Base-by-base conservation (phyloP, 2,329 filamentous ascomycete genomes). In the Plenodomus lindquistii region DNA sequence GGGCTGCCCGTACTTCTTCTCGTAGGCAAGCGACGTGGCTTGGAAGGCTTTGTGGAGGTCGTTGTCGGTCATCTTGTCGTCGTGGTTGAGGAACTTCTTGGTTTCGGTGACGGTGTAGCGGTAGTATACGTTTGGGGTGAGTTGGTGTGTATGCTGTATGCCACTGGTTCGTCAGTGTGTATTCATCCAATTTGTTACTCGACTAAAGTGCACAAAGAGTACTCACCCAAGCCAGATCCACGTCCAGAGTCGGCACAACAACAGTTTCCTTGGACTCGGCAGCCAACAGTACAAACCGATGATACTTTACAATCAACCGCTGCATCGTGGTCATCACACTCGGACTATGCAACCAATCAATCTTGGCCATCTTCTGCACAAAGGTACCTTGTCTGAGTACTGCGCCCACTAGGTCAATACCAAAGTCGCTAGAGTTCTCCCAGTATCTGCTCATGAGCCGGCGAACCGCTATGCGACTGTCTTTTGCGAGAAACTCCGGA, bases 271-370 rank as follows among this genome's bases (percentile, higher is more conserved):
- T 77, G 37, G 83, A 59, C 0, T 63, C 51, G 1, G 70, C 69
- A 69, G 90, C 85, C 54, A 91, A 79, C 0, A 57, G 41, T 15
- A 88, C 73, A 70, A 89, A 91, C 3, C 85, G 80, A 2, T 72
- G 40, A 60, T 89, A 89, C 65, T 89, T 91, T 2, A 62, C 63
- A 3, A 89, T 73, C 1, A 90, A 75, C 0, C 88, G 80, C 0
- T 66, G 54, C 81, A 89, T 89, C 0, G 87, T 92, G 0, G 79
- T 73, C 2, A 71, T 72, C 0, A 85, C 79, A 0, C 84, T 77
- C 0, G 88, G 88, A 20, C 85, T 88, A 67, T 89, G 88, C 1
- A 92, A 75, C 89, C 88, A 93, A 71, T 91, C 87, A 39, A 92
- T 83, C 56, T 81, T 78, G 57, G 82, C 79, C 88, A 93, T 92